Base-by-base conservation (phyloP, 139 green algal species). In the Nannochloris sp. region DNA sequence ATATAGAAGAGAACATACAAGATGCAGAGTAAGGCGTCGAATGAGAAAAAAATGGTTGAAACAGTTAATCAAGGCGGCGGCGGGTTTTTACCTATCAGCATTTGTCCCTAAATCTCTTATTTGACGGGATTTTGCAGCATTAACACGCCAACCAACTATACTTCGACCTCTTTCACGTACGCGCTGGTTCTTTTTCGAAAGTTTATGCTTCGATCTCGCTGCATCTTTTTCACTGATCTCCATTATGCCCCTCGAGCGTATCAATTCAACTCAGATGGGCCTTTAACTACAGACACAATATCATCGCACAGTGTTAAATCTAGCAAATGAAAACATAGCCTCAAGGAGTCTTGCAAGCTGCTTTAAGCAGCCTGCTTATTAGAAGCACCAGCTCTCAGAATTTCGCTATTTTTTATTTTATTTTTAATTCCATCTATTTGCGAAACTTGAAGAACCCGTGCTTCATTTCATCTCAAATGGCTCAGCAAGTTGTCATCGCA, bases 401-500 rank as follows among this genome's bases (percentile, higher is more conserved):
- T n/a, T n/a, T n/a, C n/a, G n/a, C n/a, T n/a, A n/a, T n/a, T n/a
- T n/a, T n/a, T n/a, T n/a, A n/a, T n/a, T n/a, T n/a, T n/a, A n/a
- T n/a, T n/a, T n/a, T n/a, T n/a, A n/a, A n/a, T n/a, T n/a, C n/a
- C n/a, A n/a, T n/a, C n/a, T n/a, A n/a, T n/a, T n/a, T n/a, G n/a
- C n/a, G n/a, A n/a, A n/a, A n/a, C n/a, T n/a, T n/a, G n/a, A n/a
- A n/a, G n/a, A n/a, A n/a, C n/a, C n/a, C n/a, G n/a, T n/a, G n/a
- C n/a, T n/a, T n/a, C n/a, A n/a, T n/a, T n/a, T n/a, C n/a, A n/a
- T n/a, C n/a, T n/a, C n/a, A n/a, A n/a, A n/a, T n/a, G n/a, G n/a
- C n/a, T n/a, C n/a, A n/a, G n/a, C n/a, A n/a, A 60, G 70, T 94
- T 0, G 79, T 92, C 0, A 83, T 94, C 19, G 77, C 67, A 37